A percentile compares a stretch with the other conserved stretches of the same genome.
Conservation (phyloP, 495 filamentous ascomycete species). For the Aspergillus homomorphus region DNA sequence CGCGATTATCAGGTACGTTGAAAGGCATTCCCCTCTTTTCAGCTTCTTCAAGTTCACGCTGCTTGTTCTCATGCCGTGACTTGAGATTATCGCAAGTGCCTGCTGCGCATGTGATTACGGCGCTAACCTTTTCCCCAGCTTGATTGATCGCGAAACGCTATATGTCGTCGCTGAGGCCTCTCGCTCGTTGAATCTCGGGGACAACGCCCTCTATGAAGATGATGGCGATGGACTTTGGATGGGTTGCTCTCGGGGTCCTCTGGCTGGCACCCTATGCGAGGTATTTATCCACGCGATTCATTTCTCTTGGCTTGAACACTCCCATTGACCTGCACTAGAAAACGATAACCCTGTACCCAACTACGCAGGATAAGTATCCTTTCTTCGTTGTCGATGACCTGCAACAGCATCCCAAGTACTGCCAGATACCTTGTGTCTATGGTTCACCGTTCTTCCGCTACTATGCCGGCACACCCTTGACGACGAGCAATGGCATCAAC, state of each 20-base stretch:
- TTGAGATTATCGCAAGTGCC: not conserved
- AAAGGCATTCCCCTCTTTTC: no score
- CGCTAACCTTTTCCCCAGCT: constrained; percentile 3
- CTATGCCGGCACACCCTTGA: constrained; percentile 29
- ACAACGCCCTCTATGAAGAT: constrained; percentile 30
- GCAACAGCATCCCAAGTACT: constrained; percentile 25
- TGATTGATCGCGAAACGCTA: constrained; percentile 33
- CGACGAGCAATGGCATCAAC: constrained; percentile 18
- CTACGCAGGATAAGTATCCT: constrained; percentile 6
- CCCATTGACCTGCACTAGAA: not conserved
- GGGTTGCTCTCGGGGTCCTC: constrained; percentile 40
- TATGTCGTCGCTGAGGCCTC: constrained; percentile 51
- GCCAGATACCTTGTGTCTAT: constrained; percentile 29
- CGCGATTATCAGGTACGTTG: constrained; percentile 40
- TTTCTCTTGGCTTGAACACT: no score
- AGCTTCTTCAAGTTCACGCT: no score
- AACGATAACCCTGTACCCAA: not conserved
- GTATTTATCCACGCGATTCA: constrained; percentile 4
- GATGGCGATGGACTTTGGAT: constrained; percentile 46
- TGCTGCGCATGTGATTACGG: not conserved
- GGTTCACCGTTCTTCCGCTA: constrained; percentile 24
- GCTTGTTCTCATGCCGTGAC: no score
- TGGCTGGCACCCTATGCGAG: constrained; percentile 43
- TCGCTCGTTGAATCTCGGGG: constrained; percentile 39
- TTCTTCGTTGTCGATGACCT: constrained; percentile 17